phyloP scores from a whole-genome alignment of 1,139 yeast genomes.

The Yamadazyma triangularis region DNA sequence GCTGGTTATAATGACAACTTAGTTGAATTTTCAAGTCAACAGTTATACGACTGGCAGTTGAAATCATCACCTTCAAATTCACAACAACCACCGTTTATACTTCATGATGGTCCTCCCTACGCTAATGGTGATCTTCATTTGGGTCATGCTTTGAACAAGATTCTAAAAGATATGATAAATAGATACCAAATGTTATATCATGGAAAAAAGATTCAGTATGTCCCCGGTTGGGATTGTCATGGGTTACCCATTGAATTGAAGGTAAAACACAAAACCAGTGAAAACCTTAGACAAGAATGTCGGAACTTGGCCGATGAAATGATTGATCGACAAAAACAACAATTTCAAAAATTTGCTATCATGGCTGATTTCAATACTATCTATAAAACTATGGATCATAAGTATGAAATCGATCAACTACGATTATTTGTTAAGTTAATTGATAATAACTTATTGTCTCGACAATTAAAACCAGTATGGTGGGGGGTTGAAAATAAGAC shows the following conservation, averaged over 20 bases:
- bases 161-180: slow-evolving; percentile 78
- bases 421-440: slow-evolving; percentile 64
- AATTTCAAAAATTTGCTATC: slow-evolving; percentile 68
- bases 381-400: slow-evolving; percentile 67
- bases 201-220: slow-evolving; percentile 61
- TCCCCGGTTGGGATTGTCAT: slow-evolving; percentile 99
- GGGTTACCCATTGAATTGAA: slow-evolving; percentile 94
- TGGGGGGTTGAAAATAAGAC: slow-evolving; percentile 96
- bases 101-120: slow-evolving; percentile 98
- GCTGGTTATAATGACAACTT: slow-evolving; percentile 22
- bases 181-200: slow-evolving; percentile 58
- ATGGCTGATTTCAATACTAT: slow-evolving; percentile 77
- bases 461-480: slow-evolving; percentile 92
- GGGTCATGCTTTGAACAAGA: slow-evolving; percentile 91
- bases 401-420: slow-evolving; percentile 73
- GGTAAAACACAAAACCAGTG: slow-evolving; percentile 51
- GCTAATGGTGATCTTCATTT: slow-evolving; percentile 92
- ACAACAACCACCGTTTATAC: slow-evolving; percentile 37
- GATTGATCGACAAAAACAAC: slow-evolving; percentile 56
- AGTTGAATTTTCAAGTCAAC: slow-evolving; percentile 23
- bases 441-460: slow-evolving; percentile 61
- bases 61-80: too few relatives aligned
- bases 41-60: slow-evolving; percentile 37
- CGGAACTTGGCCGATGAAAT: slow-evolving; percentile 62
- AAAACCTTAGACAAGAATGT: slow-evolving; percentile 58